Evolutionary conservation across 2,329 filamentous ascomycete species (phyloP).

Genomic region (Hawksworthiomyces lignivorus): DNA sequence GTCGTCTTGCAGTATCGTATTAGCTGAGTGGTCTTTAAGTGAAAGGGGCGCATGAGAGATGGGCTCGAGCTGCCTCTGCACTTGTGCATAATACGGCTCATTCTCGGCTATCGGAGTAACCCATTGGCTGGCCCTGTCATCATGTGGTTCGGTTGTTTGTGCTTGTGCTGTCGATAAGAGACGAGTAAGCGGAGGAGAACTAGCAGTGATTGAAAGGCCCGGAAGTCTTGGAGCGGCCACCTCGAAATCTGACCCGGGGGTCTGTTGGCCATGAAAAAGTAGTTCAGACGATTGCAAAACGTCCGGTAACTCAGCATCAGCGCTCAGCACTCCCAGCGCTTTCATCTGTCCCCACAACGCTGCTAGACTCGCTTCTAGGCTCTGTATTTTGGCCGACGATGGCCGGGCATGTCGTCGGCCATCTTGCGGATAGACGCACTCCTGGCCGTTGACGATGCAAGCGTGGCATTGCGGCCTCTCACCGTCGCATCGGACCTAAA

Average conservation of each 20-base stretch:
- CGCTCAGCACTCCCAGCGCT: slow-evolving; percentile 19
- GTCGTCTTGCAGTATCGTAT: slow-evolving; percentile 2
- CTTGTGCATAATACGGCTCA: too few relatives aligned
- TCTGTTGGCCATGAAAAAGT: not conserved
- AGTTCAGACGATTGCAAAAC: not conserved
- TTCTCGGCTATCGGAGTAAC: too few relatives aligned
- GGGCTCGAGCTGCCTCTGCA: too few relatives aligned
- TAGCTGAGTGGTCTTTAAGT: too few relatives aligned
- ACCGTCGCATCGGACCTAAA: slow-evolving; percentile 25
- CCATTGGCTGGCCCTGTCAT: too few relatives aligned
- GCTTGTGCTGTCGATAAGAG: too few relatives aligned
- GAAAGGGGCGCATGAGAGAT: too few relatives aligned
- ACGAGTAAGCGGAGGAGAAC: too few relatives aligned
- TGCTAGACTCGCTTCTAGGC: slow-evolving; percentile 23
- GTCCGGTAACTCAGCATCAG: not conserved
- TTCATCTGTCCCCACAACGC: slow-evolving; percentile 27
- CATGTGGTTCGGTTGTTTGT: too few relatives aligned
- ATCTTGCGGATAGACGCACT: slow-evolving; percentile 28
- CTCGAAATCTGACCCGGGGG: too few relatives aligned
- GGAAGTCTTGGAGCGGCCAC: too few relatives aligned
- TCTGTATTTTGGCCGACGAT: slow-evolving; percentile 23
- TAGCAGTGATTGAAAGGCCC: not conserved
- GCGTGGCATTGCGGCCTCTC: slow-evolving; percentile 24
- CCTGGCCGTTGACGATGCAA: slow-evolving; percentile 21
- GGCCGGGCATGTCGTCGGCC: slow-evolving; percentile 24